Evolutionary conservation across 1,284 basidiomycete species (phyloP).

Genomic region (Mycena sp.): DNA sequence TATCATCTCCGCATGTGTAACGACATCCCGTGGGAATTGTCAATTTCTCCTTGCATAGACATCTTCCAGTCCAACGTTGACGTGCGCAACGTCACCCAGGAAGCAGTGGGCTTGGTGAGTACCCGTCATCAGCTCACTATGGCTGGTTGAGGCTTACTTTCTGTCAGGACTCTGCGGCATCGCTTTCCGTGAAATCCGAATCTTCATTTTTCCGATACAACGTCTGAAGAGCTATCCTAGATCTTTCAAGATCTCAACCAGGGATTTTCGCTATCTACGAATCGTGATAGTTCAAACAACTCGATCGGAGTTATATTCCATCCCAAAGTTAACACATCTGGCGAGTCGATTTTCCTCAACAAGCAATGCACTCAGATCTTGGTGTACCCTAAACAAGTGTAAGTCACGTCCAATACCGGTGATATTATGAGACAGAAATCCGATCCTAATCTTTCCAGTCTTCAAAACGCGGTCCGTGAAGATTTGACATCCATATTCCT

Average conservation of each 20-base stretch:
- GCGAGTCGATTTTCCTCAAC: constrained; percentile 40
- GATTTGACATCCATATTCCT: constrained; percentile 60
- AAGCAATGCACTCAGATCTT: constrained; percentile 53
- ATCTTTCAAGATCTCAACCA: constrained; percentile 11
- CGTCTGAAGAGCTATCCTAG: background rate
- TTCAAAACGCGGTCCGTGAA: constrained; percentile 59
- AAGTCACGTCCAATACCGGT: constrained; percentile 14
- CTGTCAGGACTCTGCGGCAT: background rate
- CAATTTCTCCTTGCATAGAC: constrained; percentile 41
- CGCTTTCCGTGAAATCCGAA: background rate
- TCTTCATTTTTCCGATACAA: background rate
- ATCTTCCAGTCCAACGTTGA: constrained; percentile 44
- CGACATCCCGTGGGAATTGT: constrained; percentile 50
- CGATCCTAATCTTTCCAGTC: constrained; percentile 39
- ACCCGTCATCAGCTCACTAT: too few relatives aligned
- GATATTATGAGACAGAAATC: background rate
- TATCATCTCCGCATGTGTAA: constrained; percentile 56
- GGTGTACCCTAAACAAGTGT: constrained; percentile 56
- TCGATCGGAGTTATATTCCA: constrained; percentile 34
- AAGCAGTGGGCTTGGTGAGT: constrained; percentile 18
- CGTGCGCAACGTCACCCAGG: background rate
- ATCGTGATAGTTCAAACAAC: background rate
- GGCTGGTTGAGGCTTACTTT: too few relatives aligned
- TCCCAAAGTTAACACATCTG: constrained; percentile 15
- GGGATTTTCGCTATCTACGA: constrained; percentile 23